Conservation (phyloP, 305 asterid species). For the Fraxinus velutina region DNA sequence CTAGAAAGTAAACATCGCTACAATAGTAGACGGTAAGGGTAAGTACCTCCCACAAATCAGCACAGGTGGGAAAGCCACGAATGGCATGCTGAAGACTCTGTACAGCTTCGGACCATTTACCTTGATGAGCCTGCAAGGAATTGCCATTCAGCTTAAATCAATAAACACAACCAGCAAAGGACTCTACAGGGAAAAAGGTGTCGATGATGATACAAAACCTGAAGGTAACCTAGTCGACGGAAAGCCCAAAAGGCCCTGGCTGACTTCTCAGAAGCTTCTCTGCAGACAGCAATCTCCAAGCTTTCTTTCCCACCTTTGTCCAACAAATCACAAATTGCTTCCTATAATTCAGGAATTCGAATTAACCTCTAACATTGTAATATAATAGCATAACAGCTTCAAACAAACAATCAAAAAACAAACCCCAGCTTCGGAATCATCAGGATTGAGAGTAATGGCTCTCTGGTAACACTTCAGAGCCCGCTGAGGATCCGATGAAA, state of each 20-base stretch:
- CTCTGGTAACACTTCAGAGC: conserved; percentile 93
- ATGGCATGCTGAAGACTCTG: conserved; percentile 91
- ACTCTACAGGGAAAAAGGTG: conserved; percentile 5
- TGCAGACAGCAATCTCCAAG: conserved; percentile 73
- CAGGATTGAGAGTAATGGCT: conserved; percentile 75
- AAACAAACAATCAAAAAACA: conserved; percentile 3
- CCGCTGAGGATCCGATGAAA: conserved; percentile 60
- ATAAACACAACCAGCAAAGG: conserved; percentile 9
- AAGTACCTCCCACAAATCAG: conserved; percentile 94
- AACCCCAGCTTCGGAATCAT: conserved; percentile 83
- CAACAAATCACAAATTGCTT: conserved; percentile 72
- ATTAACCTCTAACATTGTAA: background rate
- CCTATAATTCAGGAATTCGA: conserved; percentile 35
- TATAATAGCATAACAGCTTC: background rate
- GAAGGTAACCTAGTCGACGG: conserved; percentile 82
- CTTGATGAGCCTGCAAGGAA: conserved; percentile 63
- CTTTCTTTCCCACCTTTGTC: conserved; percentile 72
- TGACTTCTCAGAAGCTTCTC: conserved; percentile 74
- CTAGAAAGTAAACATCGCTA: background rate
- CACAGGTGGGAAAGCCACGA: conserved; percentile 80
- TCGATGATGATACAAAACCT: conserved; percentile 39
- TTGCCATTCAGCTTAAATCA: conserved; percentile 14
- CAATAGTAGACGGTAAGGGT: conserved; percentile 1
- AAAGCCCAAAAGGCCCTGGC: conserved; percentile 98
- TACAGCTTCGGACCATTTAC: conserved; percentile 90